Conservation (phyloP, 768 basidiomycete species). For the Auriscalpium vulgare region DNA sequence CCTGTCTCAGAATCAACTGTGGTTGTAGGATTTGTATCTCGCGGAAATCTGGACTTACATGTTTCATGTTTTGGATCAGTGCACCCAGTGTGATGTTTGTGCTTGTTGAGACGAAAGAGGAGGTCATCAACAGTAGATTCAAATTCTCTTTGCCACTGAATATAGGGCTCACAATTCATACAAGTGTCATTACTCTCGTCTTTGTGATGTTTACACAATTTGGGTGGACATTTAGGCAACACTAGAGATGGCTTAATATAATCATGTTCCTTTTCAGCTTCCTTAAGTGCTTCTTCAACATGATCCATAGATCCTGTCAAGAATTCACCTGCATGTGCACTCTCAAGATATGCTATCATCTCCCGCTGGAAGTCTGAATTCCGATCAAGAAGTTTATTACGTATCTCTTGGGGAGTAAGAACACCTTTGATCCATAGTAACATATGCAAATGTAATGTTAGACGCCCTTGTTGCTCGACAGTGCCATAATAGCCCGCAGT, state of each 20-base stretch:
- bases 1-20: constrained; percentile 23
- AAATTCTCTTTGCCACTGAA: too few species aligned
- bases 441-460: constrained; percentile 19
- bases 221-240: too few species aligned
- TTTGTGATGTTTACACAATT: too few species aligned
- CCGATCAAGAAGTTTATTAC: constrained; percentile 7
- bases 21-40: constrained; percentile 17
- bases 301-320: background rate
- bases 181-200: too few species aligned
- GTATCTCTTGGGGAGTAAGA: constrained; percentile 12
- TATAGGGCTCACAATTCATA: background rate
- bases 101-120: too few species aligned
- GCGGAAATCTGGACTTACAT: constrained; percentile 32
- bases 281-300: background rate
- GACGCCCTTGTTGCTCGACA: background rate
- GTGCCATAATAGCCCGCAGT: constrained; percentile 16
- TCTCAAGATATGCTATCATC: constrained; percentile 10
- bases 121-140: too few species aligned
- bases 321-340: constrained; percentile 9
- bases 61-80: constrained; percentile 19
- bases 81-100: too few species aligned
- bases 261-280: background rate
- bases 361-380: constrained; percentile 5
- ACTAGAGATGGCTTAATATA: background rate
- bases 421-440: constrained; percentile 12